Evolutionary conservation across 805 yeast species (phyloP), one percentile per base, ranked within the genome.

Genomic region (Hyphopichia homilentoma): DNA sequence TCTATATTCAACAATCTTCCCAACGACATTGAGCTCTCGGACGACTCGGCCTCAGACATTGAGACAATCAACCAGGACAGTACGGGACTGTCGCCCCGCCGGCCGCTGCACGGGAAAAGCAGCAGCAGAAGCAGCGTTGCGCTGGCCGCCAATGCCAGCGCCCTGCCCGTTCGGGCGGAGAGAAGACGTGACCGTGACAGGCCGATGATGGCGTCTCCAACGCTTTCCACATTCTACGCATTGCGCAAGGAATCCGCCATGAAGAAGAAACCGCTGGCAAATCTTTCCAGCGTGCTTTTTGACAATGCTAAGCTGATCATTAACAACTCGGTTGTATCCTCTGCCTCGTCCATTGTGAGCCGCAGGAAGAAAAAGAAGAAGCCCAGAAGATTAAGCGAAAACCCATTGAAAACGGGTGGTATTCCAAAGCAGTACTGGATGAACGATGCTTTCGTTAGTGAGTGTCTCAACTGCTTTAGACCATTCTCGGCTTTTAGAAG

Each of bases 381-480:
- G 32, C 59, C 58, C 2, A 54, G 51, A 26, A 44, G 49, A 20
- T 40, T 55, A 5, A 59, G 65, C 2, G 62, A 65, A 28, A 67
- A 67, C 32, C 73, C 73, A 1, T 54, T 67, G 35, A 67, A 67
- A 38, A 57, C 50, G 25, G 73, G 73, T 24, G 79, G 82, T 1
- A 68, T 81, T 4, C 79, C 83, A 2, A 74, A 75, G 38, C 90
- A 87, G 50, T 90, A 87, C 54, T 90, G 98, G 98, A 81, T 90
- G 86, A 87, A 89, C 48, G 97, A 90, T 61, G 84, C 90, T 25
- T 84, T 87, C 38, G 95, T 95, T 0, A 75, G 81, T 6, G 93
- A 87, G 40, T 90, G 98, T 50, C 77, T 87, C 36, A 71, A 81
- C 11, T 90, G 97, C 56, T 85, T 83, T 35, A 72, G 79, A 34